Base-by-base conservation (phyloP, 306 rosid species). In the Rosa chinensis region DNA sequence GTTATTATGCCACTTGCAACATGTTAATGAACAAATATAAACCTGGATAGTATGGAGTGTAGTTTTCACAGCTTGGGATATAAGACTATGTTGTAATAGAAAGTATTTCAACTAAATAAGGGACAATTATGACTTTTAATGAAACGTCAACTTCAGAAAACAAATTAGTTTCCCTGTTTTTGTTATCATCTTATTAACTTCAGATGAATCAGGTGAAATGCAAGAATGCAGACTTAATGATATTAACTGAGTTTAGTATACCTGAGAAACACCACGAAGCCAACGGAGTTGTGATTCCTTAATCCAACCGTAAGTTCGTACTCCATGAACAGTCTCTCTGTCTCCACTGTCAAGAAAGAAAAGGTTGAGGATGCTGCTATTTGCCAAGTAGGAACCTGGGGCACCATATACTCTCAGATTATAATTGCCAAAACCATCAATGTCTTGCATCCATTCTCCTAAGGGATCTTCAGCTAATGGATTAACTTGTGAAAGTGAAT, bases 291-390 rank as follows among this genome's bases (percentile, higher is more conserved):
- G 99, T 35, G 97, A 95, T 75, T 91, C 95, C 82, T 89, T 91
- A 72, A 95, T 95, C 93, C 95, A 91, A 52, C 90, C 95, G 66
- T 92, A 95, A 16, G 99, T 95, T 84, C 74, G 92, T 79, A 79
- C 53, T 81, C 99, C 97, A 75, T 86, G 82, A 76, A 92, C 86
- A 37, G 76, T 70, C 48, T 84, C 90, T 77, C 92, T 82, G 58
- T 86, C 97, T 61, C 99, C 99, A 81, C 92, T 95, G 86, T 95
- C 99, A 44, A 95, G 97, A 87, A 95, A 95, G 82, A 85, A 85
- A 59, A 95, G 97, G 84, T 92, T 90, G 81, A 92, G 86, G 84
- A 91, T 66, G 70, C 90, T 91, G 84, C 87, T 90, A 79, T 92
- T 95, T 25, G 95, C 92, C 85, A 85, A 74, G 77, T 75, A 79